phyloP scores from a whole-genome alignment of 2,329 filamentous ascomycete genomes.

The Trichoderma sp. region DNA sequence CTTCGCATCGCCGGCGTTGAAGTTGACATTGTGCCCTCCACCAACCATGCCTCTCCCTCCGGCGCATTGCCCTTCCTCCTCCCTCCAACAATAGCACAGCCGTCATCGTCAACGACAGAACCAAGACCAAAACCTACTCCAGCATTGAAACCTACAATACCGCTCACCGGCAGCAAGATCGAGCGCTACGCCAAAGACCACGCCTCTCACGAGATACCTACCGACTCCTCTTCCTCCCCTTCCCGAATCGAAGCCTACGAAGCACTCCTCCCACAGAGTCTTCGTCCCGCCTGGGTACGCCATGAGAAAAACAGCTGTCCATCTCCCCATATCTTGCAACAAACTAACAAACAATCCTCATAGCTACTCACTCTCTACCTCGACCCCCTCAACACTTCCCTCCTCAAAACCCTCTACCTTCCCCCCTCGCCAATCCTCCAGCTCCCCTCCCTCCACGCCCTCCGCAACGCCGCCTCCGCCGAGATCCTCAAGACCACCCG shows the following conservation, averaged over 20 bases:
- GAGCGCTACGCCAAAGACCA: slow-evolving; percentile 65
- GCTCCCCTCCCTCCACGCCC: slow-evolving; percentile 61
- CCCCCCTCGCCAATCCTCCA: slow-evolving; percentile 65
- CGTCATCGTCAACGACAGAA: background rate
- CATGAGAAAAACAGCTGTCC: slow-evolving; percentile 7
- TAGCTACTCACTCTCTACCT: slow-evolving; percentile 83
- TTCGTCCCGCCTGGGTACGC: slow-evolving; percentile 83
- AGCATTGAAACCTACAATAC: slow-evolving; percentile 40
- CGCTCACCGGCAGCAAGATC: slow-evolving; percentile 58
- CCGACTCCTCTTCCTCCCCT: slow-evolving; percentile 55
- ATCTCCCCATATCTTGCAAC: background rate
- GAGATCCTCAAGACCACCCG: slow-evolving; percentile 69
- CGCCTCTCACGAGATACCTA: slow-evolving; percentile 42
- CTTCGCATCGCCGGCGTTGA: slow-evolving; percentile 73
- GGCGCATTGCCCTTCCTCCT: slow-evolving; percentile 88
- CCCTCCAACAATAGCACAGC: slow-evolving; percentile 42
- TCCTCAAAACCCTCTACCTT: slow-evolving; percentile 75
- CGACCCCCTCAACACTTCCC: slow-evolving; percentile 63
- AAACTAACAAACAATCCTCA: background rate
- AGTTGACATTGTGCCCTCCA: slow-evolving; percentile 70
- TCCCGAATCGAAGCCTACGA: slow-evolving; percentile 71
- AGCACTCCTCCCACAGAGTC: slow-evolving; percentile 71
- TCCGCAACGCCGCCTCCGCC: slow-evolving; percentile 70
- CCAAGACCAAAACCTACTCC: slow-evolving; percentile 19
- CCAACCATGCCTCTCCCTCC: slow-evolving; percentile 89